Conservation (phyloP, 139 green algal species). For the Bryopsis sp. region DNA sequence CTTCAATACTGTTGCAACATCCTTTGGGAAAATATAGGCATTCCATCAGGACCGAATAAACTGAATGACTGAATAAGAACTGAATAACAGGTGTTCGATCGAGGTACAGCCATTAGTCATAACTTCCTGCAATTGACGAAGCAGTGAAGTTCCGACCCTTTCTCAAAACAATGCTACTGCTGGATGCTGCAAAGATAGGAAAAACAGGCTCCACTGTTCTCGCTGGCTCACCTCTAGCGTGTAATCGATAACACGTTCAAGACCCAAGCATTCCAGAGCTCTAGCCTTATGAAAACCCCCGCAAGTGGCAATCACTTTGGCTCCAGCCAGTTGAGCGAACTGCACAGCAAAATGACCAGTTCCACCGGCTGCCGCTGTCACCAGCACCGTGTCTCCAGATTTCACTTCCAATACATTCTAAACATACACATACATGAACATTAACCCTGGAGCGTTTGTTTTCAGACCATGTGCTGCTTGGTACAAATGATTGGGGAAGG, state of each 20-base stretch:
- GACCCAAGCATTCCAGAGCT: constrained; percentile 66
- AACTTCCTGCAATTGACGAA: background rate
- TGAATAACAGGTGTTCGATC: background rate
- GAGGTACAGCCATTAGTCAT: background rate
- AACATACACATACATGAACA: constrained; percentile 18
- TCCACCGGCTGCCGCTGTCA: constrained; percentile 87
- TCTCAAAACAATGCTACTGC: background rate
- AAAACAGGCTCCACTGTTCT: no score
- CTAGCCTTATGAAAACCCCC: constrained; percentile 59
- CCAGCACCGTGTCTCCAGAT: constrained; percentile 68
- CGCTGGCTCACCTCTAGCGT: constrained; percentile 35
- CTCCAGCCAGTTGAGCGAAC: constrained; percentile 75
- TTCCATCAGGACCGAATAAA: background rate
- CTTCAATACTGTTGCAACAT: constrained; percentile 34
- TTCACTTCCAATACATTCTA: constrained; percentile 36
- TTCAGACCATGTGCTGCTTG: no score
- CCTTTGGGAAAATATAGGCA: constrained; percentile 23
- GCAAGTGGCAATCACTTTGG: constrained; percentile 80
- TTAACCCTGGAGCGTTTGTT: no score
- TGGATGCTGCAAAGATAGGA: no score
- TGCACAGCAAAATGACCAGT: constrained; percentile 93
- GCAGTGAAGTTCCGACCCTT: background rate
- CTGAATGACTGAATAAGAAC: background rate
- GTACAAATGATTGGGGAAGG: no score
- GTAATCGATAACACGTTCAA: constrained; percentile 81